A percentile compares a stretch with the other conserved stretches of the same genome.
Evolutionary conservation across 495 filamentous ascomycete species (phyloP).

Genomic region (Evernia prunastri): DNA sequence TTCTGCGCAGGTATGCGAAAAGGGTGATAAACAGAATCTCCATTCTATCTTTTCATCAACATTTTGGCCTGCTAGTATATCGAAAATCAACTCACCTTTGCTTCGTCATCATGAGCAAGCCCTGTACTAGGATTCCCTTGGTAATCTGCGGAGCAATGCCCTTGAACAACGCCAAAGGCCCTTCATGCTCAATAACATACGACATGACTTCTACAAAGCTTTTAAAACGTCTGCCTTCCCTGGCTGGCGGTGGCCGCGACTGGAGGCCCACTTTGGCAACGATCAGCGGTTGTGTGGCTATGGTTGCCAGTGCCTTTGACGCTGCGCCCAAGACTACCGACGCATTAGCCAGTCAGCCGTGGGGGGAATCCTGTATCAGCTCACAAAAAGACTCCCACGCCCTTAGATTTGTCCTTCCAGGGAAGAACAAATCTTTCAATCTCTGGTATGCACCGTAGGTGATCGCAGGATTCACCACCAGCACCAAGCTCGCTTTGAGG

Average conservation of each 20-base stretch:
- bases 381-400: conserved; percentile 88
- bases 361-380: conserved; percentile 29
- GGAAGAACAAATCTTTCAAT: conserved; percentile 71
- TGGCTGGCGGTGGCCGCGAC: conserved; percentile 76
- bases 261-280: conserved; percentile 97
- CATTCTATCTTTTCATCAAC: conserved; percentile 53
- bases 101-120: conserved; percentile 98
- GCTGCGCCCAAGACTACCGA: conserved; percentile 75
- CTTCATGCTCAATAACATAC: conserved; percentile 86
- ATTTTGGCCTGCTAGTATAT: conserved; percentile 24
- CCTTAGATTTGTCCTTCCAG: conserved; percentile 66
- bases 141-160: conserved; percentile 90
- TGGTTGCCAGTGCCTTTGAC: conserved; percentile 88
- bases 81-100: conserved; percentile 60
- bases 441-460: conserved; percentile 97
- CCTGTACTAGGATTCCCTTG: conserved; percentile 91
- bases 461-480: conserved; percentile 95
- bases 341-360: conserved; percentile 5
- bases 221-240: conserved; percentile 89
- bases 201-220: conserved; percentile 91
- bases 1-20: conserved; percentile 67
- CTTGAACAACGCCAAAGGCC: conserved; percentile 78
- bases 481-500: conserved; percentile 89
- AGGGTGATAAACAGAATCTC: conserved; percentile 85
- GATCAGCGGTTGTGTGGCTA: conserved; percentile 90